Evolutionary conservation across 257 asterid genomes (phyloP).

Genomic region (Echium plantagineum): DNA sequence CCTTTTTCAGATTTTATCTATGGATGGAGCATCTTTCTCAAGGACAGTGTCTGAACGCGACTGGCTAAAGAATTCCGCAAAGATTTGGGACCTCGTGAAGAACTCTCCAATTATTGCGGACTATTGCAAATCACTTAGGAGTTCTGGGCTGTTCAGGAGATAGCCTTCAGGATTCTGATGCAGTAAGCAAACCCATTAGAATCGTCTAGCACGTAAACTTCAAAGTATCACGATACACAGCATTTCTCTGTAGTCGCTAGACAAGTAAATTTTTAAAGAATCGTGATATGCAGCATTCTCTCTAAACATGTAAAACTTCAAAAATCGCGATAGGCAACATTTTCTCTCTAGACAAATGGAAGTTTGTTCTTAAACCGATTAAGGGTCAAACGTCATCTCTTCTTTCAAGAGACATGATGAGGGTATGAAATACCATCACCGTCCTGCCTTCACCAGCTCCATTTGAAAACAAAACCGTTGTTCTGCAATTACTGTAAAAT

Average conservation of each 20-base stretch:
- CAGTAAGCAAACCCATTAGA: background rate
- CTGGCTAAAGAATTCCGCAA: slow-evolving; percentile 91
- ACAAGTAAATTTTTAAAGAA: background rate
- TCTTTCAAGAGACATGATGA: no score
- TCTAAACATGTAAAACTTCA: no score
- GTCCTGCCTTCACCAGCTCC: no score
- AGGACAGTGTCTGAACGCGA: slow-evolving; percentile 87
- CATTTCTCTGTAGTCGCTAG: no score
- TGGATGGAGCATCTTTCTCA: slow-evolving; percentile 53
- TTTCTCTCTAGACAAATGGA: no score
- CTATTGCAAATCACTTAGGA: slow-evolving; percentile 56
- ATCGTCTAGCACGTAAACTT: background rate
- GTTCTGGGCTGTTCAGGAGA: slow-evolving; percentile 60
- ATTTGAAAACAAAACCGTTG: no score
- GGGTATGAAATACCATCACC: no score
- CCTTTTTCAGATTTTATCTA: slow-evolving; percentile 57
- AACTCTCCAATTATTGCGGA: slow-evolving; percentile 48
- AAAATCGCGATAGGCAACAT: background rate
- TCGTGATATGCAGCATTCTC: no score
- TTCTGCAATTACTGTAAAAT: no score
- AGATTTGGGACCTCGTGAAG: slow-evolving; percentile 82
- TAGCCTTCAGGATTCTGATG: slow-evolving; percentile 11
- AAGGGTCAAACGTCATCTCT: no score
- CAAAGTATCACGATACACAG: no score
- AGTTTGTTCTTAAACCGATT: no score